These are phyloP conservation scores for Ulmus americana DNA, from an alignment of 331 rosid species.

Conservation along the genomic window DNA sequence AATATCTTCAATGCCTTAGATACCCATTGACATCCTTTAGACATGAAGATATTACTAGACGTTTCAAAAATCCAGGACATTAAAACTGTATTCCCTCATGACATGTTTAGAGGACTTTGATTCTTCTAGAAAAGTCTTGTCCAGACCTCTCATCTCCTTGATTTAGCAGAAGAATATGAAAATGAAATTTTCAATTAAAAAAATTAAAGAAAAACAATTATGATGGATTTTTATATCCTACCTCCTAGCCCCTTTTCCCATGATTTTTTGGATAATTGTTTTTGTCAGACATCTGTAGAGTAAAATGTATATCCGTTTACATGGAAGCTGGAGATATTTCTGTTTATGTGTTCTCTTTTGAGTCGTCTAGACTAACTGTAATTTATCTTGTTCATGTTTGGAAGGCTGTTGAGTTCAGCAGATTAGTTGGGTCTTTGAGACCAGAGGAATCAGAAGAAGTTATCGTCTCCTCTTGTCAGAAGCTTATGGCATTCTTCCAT, in stretches of 20 bases:
- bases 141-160: too few relatives aligned
- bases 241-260: too few relatives aligned
- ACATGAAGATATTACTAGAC: background rate
- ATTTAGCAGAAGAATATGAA: too few relatives aligned
- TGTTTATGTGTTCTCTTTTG: background rate
- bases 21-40: background rate
- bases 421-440: constrained; percentile 72
- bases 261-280: too few relatives aligned
- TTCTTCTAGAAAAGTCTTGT: background rate
- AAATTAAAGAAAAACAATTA: too few relatives aligned
- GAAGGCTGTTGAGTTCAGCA: constrained; percentile 96
- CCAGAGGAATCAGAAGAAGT: constrained; percentile 86
- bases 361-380: background rate
- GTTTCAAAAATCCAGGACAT: too few relatives aligned
- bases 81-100: background rate
- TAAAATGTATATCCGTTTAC: background rate
- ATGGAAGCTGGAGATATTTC: background rate
- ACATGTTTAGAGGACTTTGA: background rate
- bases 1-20: background rate
- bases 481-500: constrained; percentile 64
- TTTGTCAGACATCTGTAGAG: too few relatives aligned
- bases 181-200: too few relatives aligned
- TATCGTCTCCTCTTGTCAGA: constrained; percentile 83
- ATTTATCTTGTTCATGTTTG: constrained; percentile 17
- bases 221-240: too few relatives aligned